Base-by-base conservation (phyloP, 495 filamentous ascomycete genomes). In the Neurospora sp. region DNA sequence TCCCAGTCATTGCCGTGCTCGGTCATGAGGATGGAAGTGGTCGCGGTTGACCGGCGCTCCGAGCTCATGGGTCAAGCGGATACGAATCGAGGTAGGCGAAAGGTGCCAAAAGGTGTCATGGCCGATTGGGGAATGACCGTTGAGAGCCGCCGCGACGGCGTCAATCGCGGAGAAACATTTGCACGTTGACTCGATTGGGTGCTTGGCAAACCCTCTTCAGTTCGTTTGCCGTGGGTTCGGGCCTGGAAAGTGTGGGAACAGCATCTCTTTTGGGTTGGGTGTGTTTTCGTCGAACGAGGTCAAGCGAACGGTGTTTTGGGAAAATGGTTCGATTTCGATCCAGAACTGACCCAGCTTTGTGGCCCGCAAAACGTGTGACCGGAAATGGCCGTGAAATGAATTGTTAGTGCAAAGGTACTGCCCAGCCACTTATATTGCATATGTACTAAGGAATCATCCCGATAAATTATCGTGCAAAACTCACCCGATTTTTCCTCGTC, bases 281-380 rank as follows among this genome's bases (percentile, higher is more conserved):
- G 53, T 66, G 27, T 66, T 35, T 35, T 35, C 7, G 27, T 66
- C 22, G 53, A 61, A 22, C 53, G 46, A 61, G 53, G 22, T 61
- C 27, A 22, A 61, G 53, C 27, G 53, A 37, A 66, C 53, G 53
- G 27, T 66, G 27, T 66, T 66, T 66, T 66, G 53, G 27, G 53
- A 31, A 14, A 66, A 66, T 66, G 53, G 53, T 66, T 66, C 53
- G 53, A 66, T 66, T 61, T 61, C 53, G 70, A 48, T 69, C 73
- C 70, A 72, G 78, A 76, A 37, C 70, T 46, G 18, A 59, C 61
- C 66, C 38, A 40, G 41, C 73, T 69, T 68, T n/a, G n/a, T 20
- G 40, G 31, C 72, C 72, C 68, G 48, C 73, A 73, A 77, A 77
- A 78, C 76, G 76, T 71, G 73, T 74, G 77, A 78, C 71, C 78